phyloP scores from a whole-genome alignment of 768 basidiomycete genomes.

The Pholiota conissans region DNA sequence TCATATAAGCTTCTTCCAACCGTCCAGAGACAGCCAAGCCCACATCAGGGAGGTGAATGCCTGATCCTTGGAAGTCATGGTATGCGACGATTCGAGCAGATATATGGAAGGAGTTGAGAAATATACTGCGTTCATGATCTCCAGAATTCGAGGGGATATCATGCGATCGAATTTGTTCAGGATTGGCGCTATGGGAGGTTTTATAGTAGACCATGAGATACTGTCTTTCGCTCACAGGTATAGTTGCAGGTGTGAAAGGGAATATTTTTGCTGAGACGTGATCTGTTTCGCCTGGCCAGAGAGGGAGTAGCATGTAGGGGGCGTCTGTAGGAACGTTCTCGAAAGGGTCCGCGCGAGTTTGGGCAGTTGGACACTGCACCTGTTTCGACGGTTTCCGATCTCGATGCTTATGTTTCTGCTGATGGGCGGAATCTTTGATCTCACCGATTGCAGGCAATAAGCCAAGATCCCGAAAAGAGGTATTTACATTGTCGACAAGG shows the following conservation, averaged over 20 bases:
- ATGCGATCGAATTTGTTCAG: conserved; percentile 45
- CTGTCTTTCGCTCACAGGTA: conserved; percentile 54
- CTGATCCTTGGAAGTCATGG: conserved; percentile 69
- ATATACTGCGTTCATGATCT: conserved; percentile 46
- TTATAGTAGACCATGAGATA: conserved; percentile 85
- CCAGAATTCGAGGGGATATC: conserved; percentile 31
- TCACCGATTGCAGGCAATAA: conserved; percentile 58
- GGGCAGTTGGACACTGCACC: conserved; percentile 15
- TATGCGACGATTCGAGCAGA: conserved; percentile 74
- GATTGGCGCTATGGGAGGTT: conserved; percentile 27
- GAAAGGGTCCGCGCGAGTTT: conserved; percentile 44
- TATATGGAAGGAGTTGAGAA: conserved; percentile 67
- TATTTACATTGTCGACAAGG: conserved; percentile 67
- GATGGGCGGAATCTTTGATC: conserved; percentile 20
- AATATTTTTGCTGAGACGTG: conserved; percentile 30
- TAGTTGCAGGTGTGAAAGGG: conserved; percentile 32
- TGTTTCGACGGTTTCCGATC: conserved; percentile 15
- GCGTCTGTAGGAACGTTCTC: conserved; percentile 65
- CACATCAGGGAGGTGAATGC: conserved; percentile 70
- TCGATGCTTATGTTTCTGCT: conserved; percentile 18
- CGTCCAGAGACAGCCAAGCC: conserved; percentile 69
- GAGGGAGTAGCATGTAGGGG: conserved; percentile 79
- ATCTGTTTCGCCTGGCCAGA: conserved; percentile 82
- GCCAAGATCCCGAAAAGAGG: conserved; percentile 80
- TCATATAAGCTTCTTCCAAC: conserved; percentile 51